Evolutionary conservation across 2,329 filamentous ascomycete genomes (phyloP).

Genomic region (Penicillium sp.): DNA sequence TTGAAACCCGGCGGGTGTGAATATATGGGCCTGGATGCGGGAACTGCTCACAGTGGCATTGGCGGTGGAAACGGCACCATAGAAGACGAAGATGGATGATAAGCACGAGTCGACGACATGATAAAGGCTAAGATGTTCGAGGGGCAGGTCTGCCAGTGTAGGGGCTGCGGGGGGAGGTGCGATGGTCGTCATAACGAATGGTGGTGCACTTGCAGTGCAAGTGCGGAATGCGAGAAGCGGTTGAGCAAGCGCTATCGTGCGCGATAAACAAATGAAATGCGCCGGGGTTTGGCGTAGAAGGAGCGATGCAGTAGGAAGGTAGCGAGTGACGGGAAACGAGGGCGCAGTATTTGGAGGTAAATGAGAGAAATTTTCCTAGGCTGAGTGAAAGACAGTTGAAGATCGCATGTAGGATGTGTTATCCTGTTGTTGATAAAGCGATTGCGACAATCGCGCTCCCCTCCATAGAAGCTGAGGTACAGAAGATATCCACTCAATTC

Average conservation of each 20-base stretch:
- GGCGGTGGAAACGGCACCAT: slow-evolving; percentile 84
- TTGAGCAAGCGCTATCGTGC: slow-evolving; percentile 17
- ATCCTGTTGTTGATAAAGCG: slow-evolving; percentile 11
- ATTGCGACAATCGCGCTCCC: slow-evolving; percentile 18
- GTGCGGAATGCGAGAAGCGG: slow-evolving; percentile 7
- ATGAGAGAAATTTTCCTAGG: slow-evolving; percentile 6
- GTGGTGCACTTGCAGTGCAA: slow-evolving; percentile 11
- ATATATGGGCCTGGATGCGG: slow-evolving; percentile 90
- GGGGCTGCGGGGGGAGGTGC: slow-evolving; percentile 60
- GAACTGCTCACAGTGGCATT: slow-evolving; percentile 87
- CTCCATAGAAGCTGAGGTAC: slow-evolving; percentile 21
- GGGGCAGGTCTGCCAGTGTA: slow-evolving; percentile 71
- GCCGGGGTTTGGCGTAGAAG: slow-evolving; percentile 7
- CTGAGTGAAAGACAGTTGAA: slow-evolving; percentile 4
- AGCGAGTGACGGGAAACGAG: slow-evolving; percentile 8
- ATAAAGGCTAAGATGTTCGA: slow-evolving; percentile 82
- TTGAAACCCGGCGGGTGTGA: slow-evolving; percentile 82
- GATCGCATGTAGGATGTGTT: slow-evolving; percentile 15
- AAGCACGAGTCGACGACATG: slow-evolving; percentile 80
- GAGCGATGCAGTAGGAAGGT: slow-evolving; percentile 1
- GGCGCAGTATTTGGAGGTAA: slow-evolving; percentile 3
- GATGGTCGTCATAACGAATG: slow-evolving; percentile 65
- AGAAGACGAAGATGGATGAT: slow-evolving; percentile 83
- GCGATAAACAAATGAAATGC: slow-evolving; percentile 11
- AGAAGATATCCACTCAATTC: slow-evolving; percentile 8